A percentile compares a stretch with the other conserved stretches of the same genome.
Conservation (phyloP, 1,284 basidiomycete species). For the Cutaneotrichosporon sp. region DNA sequence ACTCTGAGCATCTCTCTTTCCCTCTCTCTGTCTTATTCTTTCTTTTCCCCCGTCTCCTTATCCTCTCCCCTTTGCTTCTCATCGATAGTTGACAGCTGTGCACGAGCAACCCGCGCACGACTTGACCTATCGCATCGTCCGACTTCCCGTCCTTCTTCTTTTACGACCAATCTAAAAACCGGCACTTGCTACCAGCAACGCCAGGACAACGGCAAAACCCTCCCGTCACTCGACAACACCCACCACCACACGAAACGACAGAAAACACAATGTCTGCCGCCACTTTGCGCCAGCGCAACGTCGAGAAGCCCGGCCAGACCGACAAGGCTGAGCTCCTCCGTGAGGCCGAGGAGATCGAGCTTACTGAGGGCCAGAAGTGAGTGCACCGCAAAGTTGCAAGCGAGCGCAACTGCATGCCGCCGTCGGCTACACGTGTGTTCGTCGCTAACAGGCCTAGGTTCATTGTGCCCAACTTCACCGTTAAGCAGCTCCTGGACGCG, state of each 20-base stretch:
- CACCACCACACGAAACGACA: not conserved
- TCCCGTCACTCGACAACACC: not conserved
- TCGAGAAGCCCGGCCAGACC: conserved; percentile 27
- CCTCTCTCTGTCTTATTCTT: not conserved
- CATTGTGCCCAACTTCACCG: conserved; percentile 47
- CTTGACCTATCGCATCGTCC: not conserved
- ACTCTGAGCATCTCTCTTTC: conserved; percentile 4
- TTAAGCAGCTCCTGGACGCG: conserved; percentile 61
- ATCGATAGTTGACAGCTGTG: not conserved
- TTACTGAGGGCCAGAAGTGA: conserved; percentile 43
- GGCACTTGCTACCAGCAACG: no score
- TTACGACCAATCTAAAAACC: not conserved
- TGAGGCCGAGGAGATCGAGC: conserved; percentile 44
- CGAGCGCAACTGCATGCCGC: no score
- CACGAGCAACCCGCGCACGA: no score
- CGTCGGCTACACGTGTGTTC: not conserved
- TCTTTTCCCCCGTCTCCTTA: not conserved
- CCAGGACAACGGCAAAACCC: not conserved
- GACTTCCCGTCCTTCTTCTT: not conserved
- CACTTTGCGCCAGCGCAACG: conserved; percentile 41
- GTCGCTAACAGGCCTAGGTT: conserved; percentile 29
- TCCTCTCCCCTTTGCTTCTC: not conserved
- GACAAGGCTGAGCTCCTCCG: conserved; percentile 43
- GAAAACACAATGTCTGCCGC: conserved; percentile 31
- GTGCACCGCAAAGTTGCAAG: conserved; percentile 10